Percentiles rank a stretch among this genome's conserved stretches.
Conservation (phyloP, 1,284 basidiomycete genomes). For the Leccinum pachyderme region DNA sequence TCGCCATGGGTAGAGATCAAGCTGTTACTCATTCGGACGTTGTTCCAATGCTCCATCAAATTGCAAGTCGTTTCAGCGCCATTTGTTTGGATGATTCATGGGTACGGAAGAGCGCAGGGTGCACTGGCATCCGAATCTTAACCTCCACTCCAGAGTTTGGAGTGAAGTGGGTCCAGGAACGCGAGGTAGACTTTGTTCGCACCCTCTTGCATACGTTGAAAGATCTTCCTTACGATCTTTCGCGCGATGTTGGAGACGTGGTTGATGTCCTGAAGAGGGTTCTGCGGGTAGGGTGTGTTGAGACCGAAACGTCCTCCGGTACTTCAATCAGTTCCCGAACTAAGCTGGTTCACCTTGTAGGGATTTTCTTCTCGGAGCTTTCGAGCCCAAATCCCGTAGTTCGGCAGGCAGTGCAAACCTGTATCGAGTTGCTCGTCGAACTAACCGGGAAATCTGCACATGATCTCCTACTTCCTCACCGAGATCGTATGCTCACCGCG, state of each 20-base stretch:
- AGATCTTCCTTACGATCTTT: slow-evolving; percentile 91
- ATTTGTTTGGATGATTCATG: slow-evolving; percentile 89
- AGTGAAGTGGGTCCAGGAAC: slow-evolving; percentile 81
- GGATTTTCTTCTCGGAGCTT: slow-evolving; percentile 89
- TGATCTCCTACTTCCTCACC: slow-evolving; percentile 83
- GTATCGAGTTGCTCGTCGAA: slow-evolving; percentile 79
- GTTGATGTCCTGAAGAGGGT: slow-evolving; percentile 78
- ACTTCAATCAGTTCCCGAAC: slow-evolving; percentile 43
- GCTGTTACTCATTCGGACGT: slow-evolving; percentile 53
- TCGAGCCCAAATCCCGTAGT: slow-evolving; percentile 87
- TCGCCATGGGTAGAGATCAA: slow-evolving; percentile 49
- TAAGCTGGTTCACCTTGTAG: slow-evolving; percentile 66
- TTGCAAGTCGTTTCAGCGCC: slow-evolving; percentile 77
- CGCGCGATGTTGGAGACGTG: slow-evolving; percentile 80
- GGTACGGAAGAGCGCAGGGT: slow-evolving; percentile 86
- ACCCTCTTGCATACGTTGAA: slow-evolving; percentile 93
- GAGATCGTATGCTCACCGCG: slow-evolving; percentile 83
- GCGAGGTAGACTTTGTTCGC: slow-evolving; percentile 89
- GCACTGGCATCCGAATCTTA: slow-evolving; percentile 79
- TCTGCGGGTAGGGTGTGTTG: slow-evolving; percentile 68
- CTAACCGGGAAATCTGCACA: slow-evolving; percentile 71
- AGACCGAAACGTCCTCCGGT: slow-evolving; percentile 44
- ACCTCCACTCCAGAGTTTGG: slow-evolving; percentile 70
- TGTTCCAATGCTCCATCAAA: slow-evolving; percentile 67
- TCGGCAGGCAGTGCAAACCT: slow-evolving; percentile 81